Evolutionary conservation across 78 protist species (phyloP).

Genomic region (Speleostelium caveatum): DNA sequence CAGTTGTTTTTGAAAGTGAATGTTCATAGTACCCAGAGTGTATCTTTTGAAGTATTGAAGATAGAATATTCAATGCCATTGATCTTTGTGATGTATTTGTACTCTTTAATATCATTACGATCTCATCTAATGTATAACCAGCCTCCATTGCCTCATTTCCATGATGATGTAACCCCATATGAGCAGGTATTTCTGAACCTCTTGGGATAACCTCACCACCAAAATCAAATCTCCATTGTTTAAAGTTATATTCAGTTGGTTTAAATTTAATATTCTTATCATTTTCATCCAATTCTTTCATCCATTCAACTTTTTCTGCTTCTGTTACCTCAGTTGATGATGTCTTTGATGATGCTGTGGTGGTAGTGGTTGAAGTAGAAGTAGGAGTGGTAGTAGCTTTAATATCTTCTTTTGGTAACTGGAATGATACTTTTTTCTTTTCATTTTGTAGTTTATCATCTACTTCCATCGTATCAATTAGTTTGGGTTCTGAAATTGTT

Average conservation of each 20-base stretch:
- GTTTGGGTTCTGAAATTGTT: neutral
- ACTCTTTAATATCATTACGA: conserved; percentile 5
- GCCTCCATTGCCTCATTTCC: conserved; percentile 71
- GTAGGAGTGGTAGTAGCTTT: neutral
- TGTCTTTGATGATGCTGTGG: neutral
- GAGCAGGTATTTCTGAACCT: conserved; percentile 37
- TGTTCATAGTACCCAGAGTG: conserved; percentile 19
- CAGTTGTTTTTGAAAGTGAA: conserved; percentile 31
- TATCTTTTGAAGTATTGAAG: conserved; percentile 24
- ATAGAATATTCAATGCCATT: conserved; percentile 14
- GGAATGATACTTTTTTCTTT: neutral
- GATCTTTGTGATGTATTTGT: conserved; percentile 44
- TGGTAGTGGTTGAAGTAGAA: neutral
- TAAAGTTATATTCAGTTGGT: conserved; percentile 8
- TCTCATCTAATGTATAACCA: conserved; percentile 46
- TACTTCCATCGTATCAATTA: neutral
- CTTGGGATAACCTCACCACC: conserved; percentile 25
- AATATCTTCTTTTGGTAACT: neutral
- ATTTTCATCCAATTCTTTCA: conserved; percentile 48
- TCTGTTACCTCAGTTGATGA: neutral
- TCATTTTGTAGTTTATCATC: neutral
- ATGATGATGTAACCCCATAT: conserved; percentile 67
- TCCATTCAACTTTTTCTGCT: conserved; percentile 25
- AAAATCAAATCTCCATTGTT: conserved; percentile 68
- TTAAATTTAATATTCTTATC: conserved; percentile 18